Evolutionary conservation across 345 rosid genomes (phyloP).

Genomic region (Aethionema arabicum): DNA sequence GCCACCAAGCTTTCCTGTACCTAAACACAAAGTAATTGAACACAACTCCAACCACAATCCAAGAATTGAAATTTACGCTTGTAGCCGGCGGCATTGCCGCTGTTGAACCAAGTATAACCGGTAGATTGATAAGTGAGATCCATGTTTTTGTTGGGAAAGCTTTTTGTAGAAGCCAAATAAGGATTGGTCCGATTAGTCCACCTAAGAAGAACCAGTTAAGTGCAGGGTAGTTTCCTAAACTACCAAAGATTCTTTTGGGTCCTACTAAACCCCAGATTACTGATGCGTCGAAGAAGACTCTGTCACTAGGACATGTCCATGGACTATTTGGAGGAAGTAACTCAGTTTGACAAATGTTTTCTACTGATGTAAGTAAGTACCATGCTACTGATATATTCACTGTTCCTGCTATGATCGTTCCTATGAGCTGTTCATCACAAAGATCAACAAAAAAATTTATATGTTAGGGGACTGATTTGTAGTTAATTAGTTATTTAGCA

Average conservation of each 20-base stretch:
- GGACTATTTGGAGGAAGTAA: constrained; percentile 59
- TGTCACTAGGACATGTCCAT: constrained; percentile 60
- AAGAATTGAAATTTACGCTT: constrained; percentile 51
- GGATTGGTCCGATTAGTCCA: constrained; percentile 47
- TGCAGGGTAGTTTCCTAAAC: constrained; percentile 45
- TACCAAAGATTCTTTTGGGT: constrained; percentile 53
- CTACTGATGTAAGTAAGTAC: constrained; percentile 48
- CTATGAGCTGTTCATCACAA: constrained; percentile 29
- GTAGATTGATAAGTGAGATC: constrained; percentile 54
- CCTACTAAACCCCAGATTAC: constrained; percentile 64
- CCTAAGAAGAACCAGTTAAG: constrained; percentile 63
- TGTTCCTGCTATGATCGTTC: constrained; percentile 54
- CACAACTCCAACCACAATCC: constrained; percentile 45
- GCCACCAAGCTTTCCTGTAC: constrained; percentile 57
- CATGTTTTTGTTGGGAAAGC: constrained; percentile 48
- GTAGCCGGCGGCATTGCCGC: constrained; percentile 62
- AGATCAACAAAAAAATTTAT: too few species aligned
- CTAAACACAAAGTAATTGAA: constrained; percentile 54
- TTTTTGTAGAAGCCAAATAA: constrained; percentile 49
- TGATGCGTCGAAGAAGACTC: constrained; percentile 60
- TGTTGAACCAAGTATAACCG: constrained; percentile 51
- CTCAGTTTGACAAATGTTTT: constrained; percentile 51
- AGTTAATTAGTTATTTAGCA: too few species aligned
- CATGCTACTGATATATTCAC: constrained; percentile 51
- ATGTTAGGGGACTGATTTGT: too few species aligned